Percentiles rank a stretch among this genome's conserved stretches.
Evolutionary conservation across 805 yeast genomes (phyloP).

Genomic region (Wickerhamiella dianesei): DNA sequence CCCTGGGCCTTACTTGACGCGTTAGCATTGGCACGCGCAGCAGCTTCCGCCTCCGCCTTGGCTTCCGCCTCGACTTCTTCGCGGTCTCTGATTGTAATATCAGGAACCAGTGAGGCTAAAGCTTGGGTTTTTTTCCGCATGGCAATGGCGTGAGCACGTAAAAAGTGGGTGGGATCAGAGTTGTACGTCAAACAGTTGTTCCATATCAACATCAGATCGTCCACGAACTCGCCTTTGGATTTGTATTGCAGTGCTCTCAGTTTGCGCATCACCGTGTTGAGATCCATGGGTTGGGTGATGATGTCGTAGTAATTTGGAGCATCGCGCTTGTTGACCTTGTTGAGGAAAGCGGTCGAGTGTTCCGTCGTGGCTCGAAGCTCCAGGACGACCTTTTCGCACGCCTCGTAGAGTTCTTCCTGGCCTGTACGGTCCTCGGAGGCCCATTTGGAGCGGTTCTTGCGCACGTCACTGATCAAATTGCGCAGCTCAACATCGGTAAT

Average conservation of each 20-base stretch:
- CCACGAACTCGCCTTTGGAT: slow-evolving; percentile 83
- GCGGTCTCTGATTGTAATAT: slow-evolving; percentile 54
- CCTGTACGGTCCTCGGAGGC: slow-evolving; percentile 91
- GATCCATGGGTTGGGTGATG: slow-evolving; percentile 90
- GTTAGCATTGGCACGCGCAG: slow-evolving; percentile 6
- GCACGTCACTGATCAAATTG: slow-evolving; percentile 75
- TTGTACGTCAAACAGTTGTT: slow-evolving; percentile 83
- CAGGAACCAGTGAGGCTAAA: slow-evolving; percentile 76
- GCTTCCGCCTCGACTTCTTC: slow-evolving; percentile 31
- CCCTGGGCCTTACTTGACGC: not conserved
- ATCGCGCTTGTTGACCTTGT: slow-evolving; percentile 92
- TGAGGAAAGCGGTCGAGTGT: slow-evolving; percentile 89
- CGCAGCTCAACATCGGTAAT: slow-evolving; percentile 74
- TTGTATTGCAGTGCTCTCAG: slow-evolving; percentile 68
- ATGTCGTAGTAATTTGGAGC: slow-evolving; percentile 92
- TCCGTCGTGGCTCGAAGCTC: slow-evolving; percentile 88
- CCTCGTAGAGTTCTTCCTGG: slow-evolving; percentile 94
- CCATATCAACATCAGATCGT: slow-evolving; percentile 92
- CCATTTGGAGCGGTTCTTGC: slow-evolving; percentile 95
- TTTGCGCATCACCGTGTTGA: slow-evolving; percentile 86
- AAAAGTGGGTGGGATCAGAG: slow-evolving; percentile 85
- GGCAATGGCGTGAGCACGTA: slow-evolving; percentile 84
- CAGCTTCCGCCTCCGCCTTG: slow-evolving; percentile 16
- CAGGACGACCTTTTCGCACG: slow-evolving; percentile 86
- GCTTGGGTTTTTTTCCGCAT: slow-evolving; percentile 82